phyloP scores from a whole-genome alignment of 1,139 yeast species.

The Blastobotrys buckinghamii region DNA sequence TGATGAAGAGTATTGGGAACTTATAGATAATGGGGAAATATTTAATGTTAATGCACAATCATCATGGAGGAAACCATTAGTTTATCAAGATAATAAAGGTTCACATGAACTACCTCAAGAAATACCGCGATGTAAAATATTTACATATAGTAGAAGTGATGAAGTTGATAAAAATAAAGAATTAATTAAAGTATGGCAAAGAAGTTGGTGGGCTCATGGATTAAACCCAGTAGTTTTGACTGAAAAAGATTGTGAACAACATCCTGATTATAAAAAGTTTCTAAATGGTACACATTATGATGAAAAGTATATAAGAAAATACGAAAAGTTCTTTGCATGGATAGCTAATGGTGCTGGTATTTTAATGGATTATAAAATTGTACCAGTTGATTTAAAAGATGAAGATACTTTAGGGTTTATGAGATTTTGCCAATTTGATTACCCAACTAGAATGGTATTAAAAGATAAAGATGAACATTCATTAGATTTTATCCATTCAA shows the following conservation, averaged over 20 bases:
- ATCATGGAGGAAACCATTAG: slow-evolving; percentile 16
- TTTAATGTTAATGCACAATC: slow-evolving; percentile 11
- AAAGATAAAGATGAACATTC: not conserved
- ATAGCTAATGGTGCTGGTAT: slow-evolving; percentile 28
- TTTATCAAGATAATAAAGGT: not conserved
- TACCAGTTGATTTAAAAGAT: slow-evolving; percentile 19
- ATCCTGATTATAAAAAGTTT: slow-evolving; percentile 19
- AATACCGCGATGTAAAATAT: slow-evolving; percentile 19
- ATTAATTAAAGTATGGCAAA: slow-evolving; percentile 28
- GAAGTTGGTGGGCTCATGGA: slow-evolving; percentile 32
- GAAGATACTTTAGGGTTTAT: slow-evolving; percentile 13
- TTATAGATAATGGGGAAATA: slow-evolving; percentile 12
- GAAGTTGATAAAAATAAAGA: slow-evolving; percentile 20
- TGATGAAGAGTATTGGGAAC: slow-evolving; percentile 1
- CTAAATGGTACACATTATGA: slow-evolving; percentile 4
- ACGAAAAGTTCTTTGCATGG: slow-evolving; percentile 27
- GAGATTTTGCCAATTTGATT: slow-evolving; percentile 14
- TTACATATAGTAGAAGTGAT: slow-evolving; percentile 19
- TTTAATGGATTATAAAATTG: slow-evolving; percentile 24
- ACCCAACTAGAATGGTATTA: slow-evolving; percentile 14
- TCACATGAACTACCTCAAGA: slow-evolving; percentile 1
- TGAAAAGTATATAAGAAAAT: slow-evolving; percentile 9
- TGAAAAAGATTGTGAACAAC: slow-evolving; percentile 19
- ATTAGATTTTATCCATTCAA: not conserved
- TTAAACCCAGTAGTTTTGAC: slow-evolving; percentile 30